These are phyloP conservation scores for Parmales sp. DNA, from an alignment of 108 stramenopile species.

Conservation along the genomic window DNA sequence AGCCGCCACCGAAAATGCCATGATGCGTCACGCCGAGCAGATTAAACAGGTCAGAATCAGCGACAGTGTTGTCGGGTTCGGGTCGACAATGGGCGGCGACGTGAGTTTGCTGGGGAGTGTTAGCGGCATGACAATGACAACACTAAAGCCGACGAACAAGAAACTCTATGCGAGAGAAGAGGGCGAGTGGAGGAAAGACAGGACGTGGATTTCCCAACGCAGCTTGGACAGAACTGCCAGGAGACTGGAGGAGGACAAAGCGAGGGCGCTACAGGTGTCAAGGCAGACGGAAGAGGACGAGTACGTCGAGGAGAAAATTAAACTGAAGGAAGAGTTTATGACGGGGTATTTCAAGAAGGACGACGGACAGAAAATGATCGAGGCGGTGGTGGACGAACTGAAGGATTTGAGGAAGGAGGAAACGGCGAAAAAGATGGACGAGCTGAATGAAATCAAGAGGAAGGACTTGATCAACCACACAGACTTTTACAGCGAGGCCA, in stretches of 20 bases:
- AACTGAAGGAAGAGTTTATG: not conserved
- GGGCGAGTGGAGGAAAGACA: constrained; percentile 10
- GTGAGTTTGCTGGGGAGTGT: not conserved
- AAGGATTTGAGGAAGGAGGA: not conserved
- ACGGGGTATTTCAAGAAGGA: not conserved
- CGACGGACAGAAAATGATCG: not conserved
- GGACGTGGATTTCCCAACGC: not conserved
- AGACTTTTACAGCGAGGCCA: not conserved
- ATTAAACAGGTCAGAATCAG: not conserved
- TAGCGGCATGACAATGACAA: too few relatives aligned
- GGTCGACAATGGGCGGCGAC: not conserved
- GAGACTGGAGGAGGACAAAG: not conserved
- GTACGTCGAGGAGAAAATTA: not conserved
- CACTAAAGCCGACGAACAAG: not conserved
- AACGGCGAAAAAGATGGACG: not conserved
- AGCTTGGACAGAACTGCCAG: not conserved
- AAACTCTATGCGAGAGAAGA: constrained; percentile 5
- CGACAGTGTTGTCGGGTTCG: not conserved
- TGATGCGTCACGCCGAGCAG: not conserved
- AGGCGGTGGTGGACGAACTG: not conserved
- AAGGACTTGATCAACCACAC: constrained; percentile 4
- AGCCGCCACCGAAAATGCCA: not conserved
- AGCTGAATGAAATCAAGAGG: not conserved
- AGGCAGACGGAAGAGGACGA: not conserved
- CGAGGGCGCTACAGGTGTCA: not conserved